Evolutionary conservation across 1,139 yeast species (phyloP).

Genomic region (Saccharomycopsis crataegensis): DNA sequence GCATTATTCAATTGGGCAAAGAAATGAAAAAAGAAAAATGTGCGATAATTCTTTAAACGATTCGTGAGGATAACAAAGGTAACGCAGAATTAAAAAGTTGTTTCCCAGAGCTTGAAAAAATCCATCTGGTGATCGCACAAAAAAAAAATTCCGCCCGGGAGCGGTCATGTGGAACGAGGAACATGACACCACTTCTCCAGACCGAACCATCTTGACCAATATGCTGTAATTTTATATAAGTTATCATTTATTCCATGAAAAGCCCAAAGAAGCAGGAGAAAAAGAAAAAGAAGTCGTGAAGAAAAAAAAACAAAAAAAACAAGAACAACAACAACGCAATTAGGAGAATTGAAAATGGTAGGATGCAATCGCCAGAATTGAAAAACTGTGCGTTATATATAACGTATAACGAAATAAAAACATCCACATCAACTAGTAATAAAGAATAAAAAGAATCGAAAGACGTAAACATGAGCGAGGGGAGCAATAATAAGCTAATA

Average conservation of each 20-base stretch:
- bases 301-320: neutral
- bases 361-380: neutral
- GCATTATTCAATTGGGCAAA: constrained; percentile 7
- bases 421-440: neutral
- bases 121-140: too few species aligned
- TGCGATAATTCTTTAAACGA: too few species aligned
- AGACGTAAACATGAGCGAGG: neutral
- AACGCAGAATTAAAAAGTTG: too few species aligned
- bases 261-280: neutral
- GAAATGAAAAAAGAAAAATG: neutral
- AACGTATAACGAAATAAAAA: too few species aligned
- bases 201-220: too few species aligned
- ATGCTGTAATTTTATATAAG: too few species aligned
- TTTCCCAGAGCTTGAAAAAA: too few species aligned
- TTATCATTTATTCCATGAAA: neutral
- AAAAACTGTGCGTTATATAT: too few species aligned
- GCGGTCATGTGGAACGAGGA: too few species aligned
- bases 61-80: too few species aligned
- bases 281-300: neutral
- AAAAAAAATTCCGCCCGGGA: too few species aligned
- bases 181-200: too few species aligned
- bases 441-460: neutral
- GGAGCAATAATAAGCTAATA: neutral
- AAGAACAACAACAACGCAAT: neutral
- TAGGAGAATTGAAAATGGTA: neutral